Base-by-base conservation (phyloP, 148 eudicot genomes). In the Pharnaceum exiguum region DNA sequence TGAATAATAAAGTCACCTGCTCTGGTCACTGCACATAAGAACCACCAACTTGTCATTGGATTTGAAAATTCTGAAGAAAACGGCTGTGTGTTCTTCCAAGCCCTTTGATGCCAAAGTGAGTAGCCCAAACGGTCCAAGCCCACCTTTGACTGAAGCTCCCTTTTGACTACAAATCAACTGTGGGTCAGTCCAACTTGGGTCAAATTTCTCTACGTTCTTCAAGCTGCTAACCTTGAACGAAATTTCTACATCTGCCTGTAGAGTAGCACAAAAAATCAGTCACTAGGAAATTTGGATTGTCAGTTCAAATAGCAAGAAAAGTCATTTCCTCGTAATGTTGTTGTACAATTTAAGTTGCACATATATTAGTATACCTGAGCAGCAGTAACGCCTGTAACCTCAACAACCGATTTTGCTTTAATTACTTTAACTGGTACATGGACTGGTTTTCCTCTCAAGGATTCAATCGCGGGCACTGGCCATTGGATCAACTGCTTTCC, bases 21-120 rank as follows among this genome's bases (percentile, higher is more conserved):
- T 81, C 24, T 79, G 88, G 57, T 87, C 95, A 71, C 82, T 79
- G 30, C 96, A 87, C 90, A 87, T 81, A 8, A 87, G 79, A 26
- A 82, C 90, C 2, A 71, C 66, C 44, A 60, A 50, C 25, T 73
- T 27, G 30, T 62, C 27, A 2, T 23, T 15, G 15, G 38, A 59
- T 63, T 72, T 83, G 78, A 79, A 87, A 27, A 87, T 55, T 63
- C 87, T 67, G 60, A 87, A 83, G 73, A 77, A 81, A 0, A 84
- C 75, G 15, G 95, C 81, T 1, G 90, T 87, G 28, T 83, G 67
- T 58, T 87, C 95, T 60, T 65, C 59, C 54, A 77, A 30, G 58
- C 62, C 66, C 38, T 75, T 62, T 18, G 95, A 87, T 27, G 95
- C 87, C 71, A 83, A 46, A 44, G 77, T 75, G 33, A 66, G 44